These are phyloP conservation scores for Backusella sp. DNA, from an alignment of 192 early-diverging fungal species.

Conservation along the genomic window DNA sequence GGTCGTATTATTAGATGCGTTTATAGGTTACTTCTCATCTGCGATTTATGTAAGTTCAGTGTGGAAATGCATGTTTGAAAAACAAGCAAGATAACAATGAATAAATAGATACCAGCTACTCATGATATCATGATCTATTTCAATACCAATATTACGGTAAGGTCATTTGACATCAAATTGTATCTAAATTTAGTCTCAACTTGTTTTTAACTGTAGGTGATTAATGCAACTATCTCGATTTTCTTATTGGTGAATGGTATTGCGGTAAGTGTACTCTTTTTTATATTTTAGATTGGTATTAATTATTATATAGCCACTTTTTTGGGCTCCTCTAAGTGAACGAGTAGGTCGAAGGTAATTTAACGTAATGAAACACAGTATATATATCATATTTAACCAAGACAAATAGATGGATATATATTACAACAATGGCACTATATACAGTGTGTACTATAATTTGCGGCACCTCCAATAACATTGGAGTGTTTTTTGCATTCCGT, in stretches of 20 bases:
- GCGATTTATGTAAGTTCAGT: not conserved
- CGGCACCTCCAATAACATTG: slow-evolving; percentile 27
- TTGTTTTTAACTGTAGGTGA: not conserved
- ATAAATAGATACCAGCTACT: not conserved
- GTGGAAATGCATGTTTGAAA: not conserved
- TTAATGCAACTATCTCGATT: not conserved
- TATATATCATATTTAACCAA: not conserved
- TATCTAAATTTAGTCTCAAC: not conserved
- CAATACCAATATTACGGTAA: not conserved
- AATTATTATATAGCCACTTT: slow-evolving; percentile 7
- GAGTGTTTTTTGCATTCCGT: slow-evolving; percentile 31
- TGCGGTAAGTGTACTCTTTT: not conserved
- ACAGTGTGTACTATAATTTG: slow-evolving; percentile 28
- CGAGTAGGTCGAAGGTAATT: slow-evolving; percentile 23
- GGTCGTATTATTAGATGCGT: not conserved
- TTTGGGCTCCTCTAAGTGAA: slow-evolving; percentile 24
- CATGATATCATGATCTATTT: not conserved
- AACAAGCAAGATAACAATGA: not conserved
- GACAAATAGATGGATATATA: slow-evolving; percentile 31
- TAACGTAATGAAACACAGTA: not conserved
- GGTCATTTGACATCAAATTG: not conserved
- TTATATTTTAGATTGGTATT: not conserved
- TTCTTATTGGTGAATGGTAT: slow-evolving; percentile 7
- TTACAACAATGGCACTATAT: slow-evolving; percentile 26
- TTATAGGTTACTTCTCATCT: not conserved